Evolutionary conservation across 768 basidiomycete genomes (phyloP), one percentile per base, ranked within the genome.

Genomic region (Lactarius pseudohatsudake): DNA sequence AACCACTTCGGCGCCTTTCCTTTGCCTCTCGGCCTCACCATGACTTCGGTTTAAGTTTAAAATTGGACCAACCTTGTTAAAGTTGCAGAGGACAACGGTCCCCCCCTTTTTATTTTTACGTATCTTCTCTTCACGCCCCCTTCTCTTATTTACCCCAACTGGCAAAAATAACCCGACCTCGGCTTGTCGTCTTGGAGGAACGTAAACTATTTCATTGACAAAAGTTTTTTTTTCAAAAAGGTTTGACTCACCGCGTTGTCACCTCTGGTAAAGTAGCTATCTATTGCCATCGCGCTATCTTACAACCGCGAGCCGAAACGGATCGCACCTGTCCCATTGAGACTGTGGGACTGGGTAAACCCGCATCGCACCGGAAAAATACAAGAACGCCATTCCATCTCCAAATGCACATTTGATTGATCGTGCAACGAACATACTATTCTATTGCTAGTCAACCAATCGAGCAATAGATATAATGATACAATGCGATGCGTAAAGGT

Each of bases 401-500:
- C 4, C 20, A 47, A 26, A 38, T 60, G 47, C 47, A 38, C 32
- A 11, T 58, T 62, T 60, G 56, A 66, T 66, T 38, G 65, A 62
- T 58, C n/a, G 38, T 57, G 10, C 28, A 41, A 32, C 13, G 38
- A 62, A 16, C 32, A 45, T 58, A 43, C 32, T 6, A 59, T 61
- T 62, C 65, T 66, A 66, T 62, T 38, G 61, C 50, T 30, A 50
- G 13, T 34, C 30, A 50, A 62, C 38, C 65, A 66, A 66, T 53
- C 57, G 32, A 66, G 65, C 61, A 66, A 66, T 66, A 66, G 61
- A 66, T 66, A 66, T 66, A 41, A 66, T 41, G 43, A 66, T 66
- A 66, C 65, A 62, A 36, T 62, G 65, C 65, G 57, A 59, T 62
- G 57, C 20, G 61, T 41, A 34, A 62, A 57, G 22, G 43, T 22